phyloP scores from a whole-genome alignment of 805 yeast species.

The Trichomonascus vanleenenianus region DNA sequence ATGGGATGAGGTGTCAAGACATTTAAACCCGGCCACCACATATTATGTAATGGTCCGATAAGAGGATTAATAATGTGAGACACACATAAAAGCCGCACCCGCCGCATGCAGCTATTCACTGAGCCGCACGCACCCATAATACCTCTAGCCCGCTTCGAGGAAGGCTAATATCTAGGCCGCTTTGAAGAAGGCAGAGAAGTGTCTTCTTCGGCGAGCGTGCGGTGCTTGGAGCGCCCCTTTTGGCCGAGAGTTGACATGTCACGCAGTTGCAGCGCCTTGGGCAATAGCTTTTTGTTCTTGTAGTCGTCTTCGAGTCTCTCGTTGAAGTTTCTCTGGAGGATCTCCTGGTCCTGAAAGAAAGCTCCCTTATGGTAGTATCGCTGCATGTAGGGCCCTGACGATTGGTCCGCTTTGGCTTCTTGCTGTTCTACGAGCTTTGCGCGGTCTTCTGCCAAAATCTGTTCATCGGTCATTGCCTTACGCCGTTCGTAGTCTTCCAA shows the following conservation, averaged over 20 bases:
- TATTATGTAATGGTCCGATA: neutral
- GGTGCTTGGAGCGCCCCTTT: constrained; percentile 25
- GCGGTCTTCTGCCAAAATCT: constrained; percentile 13
- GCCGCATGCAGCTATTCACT: too few relatives aligned
- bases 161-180: neutral
- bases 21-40: neutral
- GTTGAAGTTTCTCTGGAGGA: constrained; percentile 27
- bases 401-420: constrained; percentile 6
- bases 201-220: constrained; percentile 26
- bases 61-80: neutral
- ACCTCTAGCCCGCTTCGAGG: neutral
- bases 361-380: constrained; percentile 29
- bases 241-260: constrained; percentile 20
- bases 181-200: constrained; percentile 17
- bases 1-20: neutral
- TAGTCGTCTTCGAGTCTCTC: constrained; percentile 27
- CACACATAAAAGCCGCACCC: too few relatives aligned
- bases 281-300: constrained; percentile 22
- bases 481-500: constrained; percentile 28
- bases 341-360: constrained; percentile 28
- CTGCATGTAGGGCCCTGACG: constrained; percentile 19
- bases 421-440: constrained; percentile 12
- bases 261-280: constrained; percentile 25
- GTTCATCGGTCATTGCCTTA: constrained; percentile 26
- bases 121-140: neutral